Conservation (phyloP, 352 stramenopile genomes). For the Phytopythium ostracodes region DNA sequence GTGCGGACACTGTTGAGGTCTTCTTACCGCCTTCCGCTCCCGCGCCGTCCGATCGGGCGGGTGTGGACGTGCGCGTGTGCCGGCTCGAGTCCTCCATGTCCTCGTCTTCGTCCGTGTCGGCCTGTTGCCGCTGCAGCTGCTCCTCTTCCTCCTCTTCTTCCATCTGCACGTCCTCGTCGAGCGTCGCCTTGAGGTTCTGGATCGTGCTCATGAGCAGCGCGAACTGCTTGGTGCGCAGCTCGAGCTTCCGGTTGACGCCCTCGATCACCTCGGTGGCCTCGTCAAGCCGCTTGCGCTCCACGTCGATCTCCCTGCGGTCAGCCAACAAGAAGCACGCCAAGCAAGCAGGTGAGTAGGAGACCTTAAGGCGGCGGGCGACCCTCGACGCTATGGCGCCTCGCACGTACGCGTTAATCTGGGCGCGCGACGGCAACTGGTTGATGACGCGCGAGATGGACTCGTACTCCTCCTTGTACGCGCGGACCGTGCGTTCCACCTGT, state of each 20-base stretch:
- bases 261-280: constrained; percentile 55
- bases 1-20: neutral
- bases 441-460: constrained; percentile 80
- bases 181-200: constrained; percentile 75
- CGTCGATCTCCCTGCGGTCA: constrained; percentile 39
- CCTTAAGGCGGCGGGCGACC: too few relatives aligned
- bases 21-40: constrained; percentile 15
- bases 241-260: constrained; percentile 54
- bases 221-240: constrained; percentile 77
- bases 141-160: constrained; percentile 55
- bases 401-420: constrained; percentile 52
- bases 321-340: neutral
- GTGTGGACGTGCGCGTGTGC: constrained; percentile 11
- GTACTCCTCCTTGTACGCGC: constrained; percentile 88
- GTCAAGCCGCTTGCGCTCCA: constrained; percentile 51
- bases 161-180: constrained; percentile 66
- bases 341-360: neutral
- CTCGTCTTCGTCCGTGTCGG: constrained; percentile 45
- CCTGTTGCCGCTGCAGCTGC: constrained; percentile 8
- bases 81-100: constrained; percentile 53
- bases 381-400: constrained; percentile 8
- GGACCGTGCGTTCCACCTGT: constrained; percentile 66
- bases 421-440: constrained; percentile 72
- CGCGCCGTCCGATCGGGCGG: constrained; percentile 5
- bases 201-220: constrained; percentile 79